Percentiles rank a stretch among this genome's conserved stretches.
phyloP scores from a whole-genome alignment of 192 early-diverging fungal genomes.

The Chytriomyces confervae region DNA sequence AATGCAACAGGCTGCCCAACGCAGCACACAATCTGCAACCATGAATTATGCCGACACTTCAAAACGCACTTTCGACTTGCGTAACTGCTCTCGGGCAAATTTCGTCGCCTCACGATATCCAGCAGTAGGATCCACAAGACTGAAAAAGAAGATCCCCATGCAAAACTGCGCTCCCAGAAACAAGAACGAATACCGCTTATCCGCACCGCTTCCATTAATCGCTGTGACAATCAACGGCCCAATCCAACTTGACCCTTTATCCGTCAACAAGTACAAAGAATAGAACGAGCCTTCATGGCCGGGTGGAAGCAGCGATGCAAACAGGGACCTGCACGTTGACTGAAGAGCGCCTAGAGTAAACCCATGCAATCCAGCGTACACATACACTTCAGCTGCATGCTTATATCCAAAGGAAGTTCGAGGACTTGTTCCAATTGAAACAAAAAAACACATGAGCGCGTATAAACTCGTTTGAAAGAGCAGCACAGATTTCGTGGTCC shows the following conservation, averaged over 20 bases:
- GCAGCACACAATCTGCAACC: no score
- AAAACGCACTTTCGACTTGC: no score
- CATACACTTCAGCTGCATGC: constrained; percentile 60
- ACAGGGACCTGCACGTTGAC: constrained; percentile 63
- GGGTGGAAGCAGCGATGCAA: constrained; percentile 64
- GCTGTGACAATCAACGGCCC: constrained; percentile 72
- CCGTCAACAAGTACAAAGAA: constrained; percentile 64
- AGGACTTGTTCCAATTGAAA: constrained; percentile 5
- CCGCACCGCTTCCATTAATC: constrained; percentile 57
- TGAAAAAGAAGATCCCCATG: not conserved
- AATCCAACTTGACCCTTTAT: constrained; percentile 68
- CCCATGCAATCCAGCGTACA: constrained; percentile 64
- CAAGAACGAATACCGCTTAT: constrained; percentile 61
- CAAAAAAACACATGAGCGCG: constrained; percentile 6
- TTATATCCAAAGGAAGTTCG: constrained; percentile 56
- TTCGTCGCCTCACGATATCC: not conserved
- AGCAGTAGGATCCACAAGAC: not conserved
- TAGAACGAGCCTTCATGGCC: constrained; percentile 73
- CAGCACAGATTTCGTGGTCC: constrained; percentile 9
- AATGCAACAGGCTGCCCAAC: no score
- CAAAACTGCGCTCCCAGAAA: constrained; percentile 47
- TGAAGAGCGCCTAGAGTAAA: constrained; percentile 59
- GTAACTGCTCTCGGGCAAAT: no score
- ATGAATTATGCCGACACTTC: no score
- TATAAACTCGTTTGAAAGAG: constrained; percentile 25